Evolutionary conservation across 2,329 filamentous ascomycete species (phyloP).

Genomic region (Ceratocystis colombiana): DNA sequence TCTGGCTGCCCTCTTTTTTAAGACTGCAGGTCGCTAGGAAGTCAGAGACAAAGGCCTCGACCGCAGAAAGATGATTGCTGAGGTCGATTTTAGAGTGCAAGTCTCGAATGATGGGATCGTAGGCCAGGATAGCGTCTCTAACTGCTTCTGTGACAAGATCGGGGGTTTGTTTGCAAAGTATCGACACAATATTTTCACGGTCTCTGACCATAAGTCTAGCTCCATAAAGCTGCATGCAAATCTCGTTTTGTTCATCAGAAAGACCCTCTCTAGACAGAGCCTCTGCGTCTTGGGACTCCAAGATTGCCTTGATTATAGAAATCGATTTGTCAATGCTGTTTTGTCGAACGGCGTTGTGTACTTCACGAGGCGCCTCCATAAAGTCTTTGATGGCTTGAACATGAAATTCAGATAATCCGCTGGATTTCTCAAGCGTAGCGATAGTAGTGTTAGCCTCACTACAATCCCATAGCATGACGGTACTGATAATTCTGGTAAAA

Average conservation of each 20-base stretch:
- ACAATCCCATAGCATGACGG: conserved; percentile 63
- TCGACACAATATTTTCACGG: conserved; percentile 57
- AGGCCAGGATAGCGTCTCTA: conserved; percentile 54
- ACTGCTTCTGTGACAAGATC: conserved; percentile 63
- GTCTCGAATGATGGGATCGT: conserved; percentile 62
- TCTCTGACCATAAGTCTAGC: conserved; percentile 62
- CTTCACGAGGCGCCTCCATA: conserved; percentile 41
- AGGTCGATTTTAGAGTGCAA: conserved; percentile 64
- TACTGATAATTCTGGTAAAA: conserved; percentile 54
- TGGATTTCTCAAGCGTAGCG: conserved; percentile 54
- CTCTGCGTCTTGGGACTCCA: conserved; percentile 43
- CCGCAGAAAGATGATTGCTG: conserved; percentile 55
- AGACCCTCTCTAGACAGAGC: conserved; percentile 28
- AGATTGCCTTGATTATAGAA: conserved; percentile 59
- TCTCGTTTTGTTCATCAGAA: conserved; percentile 21
- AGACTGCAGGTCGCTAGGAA: conserved; percentile 42
- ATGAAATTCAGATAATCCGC: conserved; percentile 45
- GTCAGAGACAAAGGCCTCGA: conserved; percentile 59
- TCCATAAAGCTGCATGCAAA: conserved; percentile 41
- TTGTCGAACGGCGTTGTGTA: conserved; percentile 50
- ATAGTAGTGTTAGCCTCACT: conserved; percentile 56
- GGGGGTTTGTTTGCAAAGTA: conserved; percentile 57
- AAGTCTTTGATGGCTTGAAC: conserved; percentile 52
- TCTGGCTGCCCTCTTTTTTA: conserved; percentile 33
- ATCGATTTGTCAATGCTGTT: conserved; percentile 41